Conservation (phyloP, 2,329 filamentous ascomycete genomes). For the Onygenales sp. region DNA sequence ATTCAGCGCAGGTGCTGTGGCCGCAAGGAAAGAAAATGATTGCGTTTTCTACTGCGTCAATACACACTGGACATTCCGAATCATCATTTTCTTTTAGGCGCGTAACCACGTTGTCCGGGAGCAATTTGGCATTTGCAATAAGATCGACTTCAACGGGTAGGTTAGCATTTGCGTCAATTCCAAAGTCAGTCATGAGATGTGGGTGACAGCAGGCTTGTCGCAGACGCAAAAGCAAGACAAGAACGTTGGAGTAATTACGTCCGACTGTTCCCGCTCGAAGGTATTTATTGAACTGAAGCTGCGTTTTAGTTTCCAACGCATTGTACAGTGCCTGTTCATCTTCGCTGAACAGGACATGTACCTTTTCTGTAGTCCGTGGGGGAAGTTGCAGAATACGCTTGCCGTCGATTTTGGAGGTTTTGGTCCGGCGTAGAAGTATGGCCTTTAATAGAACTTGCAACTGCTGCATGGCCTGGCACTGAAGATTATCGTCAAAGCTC, state of each 20-base stretch:
- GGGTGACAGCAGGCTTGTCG: conserved; percentile 75
- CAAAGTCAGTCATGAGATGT: conserved; percentile 58
- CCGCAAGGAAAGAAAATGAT: conserved; percentile 75
- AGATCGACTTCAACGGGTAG: conserved; percentile 45
- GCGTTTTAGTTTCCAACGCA: conserved; percentile 56
- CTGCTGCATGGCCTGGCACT: conserved; percentile 52
- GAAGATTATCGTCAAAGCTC: conserved; percentile 19
- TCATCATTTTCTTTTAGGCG: conserved; percentile 53
- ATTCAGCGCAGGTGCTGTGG: conserved; percentile 69
- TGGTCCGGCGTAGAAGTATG: conserved; percentile 73
- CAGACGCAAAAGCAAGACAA: conserved; percentile 71
- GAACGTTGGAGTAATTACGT: conserved; percentile 66
- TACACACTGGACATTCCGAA: conserved; percentile 76
- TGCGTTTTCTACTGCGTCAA: conserved; percentile 65
- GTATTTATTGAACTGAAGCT: conserved; percentile 67
- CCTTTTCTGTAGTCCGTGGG: conserved; percentile 51
- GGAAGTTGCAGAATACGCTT: conserved; percentile 64
- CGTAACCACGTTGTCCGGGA: conserved; percentile 53
- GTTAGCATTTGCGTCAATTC: conserved; percentile 38
- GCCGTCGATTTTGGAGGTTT: conserved; percentile 68
- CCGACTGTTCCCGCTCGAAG: conserved; percentile 58
- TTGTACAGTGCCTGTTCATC: conserved; percentile 58
- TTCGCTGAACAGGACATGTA: conserved; percentile 56
- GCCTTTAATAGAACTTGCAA: conserved; percentile 69
- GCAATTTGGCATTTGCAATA: conserved; percentile 50